phyloP scores from a whole-genome alignment of 441 rosid species.

The Syzygium syzygioides region DNA sequence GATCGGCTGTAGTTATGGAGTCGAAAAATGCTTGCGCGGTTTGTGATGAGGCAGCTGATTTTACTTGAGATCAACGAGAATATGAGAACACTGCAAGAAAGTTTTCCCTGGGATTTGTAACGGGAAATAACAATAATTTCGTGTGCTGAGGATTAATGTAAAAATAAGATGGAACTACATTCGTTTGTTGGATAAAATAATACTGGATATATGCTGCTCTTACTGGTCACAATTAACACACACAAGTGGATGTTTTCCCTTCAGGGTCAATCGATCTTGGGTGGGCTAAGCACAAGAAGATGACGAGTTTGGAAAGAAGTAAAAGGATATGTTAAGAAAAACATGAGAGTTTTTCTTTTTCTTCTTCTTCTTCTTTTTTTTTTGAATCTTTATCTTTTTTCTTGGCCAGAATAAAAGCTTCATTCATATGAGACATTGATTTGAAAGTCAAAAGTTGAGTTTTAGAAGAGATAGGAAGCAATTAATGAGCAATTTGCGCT shows the following conservation, averaged over 20 bases:
- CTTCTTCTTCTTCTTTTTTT: not conserved
- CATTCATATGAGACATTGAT: not conserved
- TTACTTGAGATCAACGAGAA: not conserved
- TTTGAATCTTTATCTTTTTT: not conserved
- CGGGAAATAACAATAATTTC: not conserved
- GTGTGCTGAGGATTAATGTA: not conserved
- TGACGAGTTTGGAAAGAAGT: not conserved
- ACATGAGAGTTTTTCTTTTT: not conserved
- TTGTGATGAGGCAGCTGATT: not conserved
- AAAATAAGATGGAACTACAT: not conserved
- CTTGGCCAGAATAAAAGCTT: not conserved
- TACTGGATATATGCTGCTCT: not conserved
- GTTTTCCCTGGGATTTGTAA: not conserved
- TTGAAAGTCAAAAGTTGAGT: not conserved
- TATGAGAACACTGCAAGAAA: not conserved
- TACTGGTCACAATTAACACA: not conserved
- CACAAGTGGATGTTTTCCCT: not conserved
- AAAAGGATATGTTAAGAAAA: not conserved
- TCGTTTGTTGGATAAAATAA: not conserved
- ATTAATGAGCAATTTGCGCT: not conserved
- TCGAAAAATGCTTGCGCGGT: not conserved
- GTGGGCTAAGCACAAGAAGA: not conserved
- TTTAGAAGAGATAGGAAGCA: fast-evolving
- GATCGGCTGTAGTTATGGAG: not conserved
- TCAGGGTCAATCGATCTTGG: not conserved